Base-by-base conservation (phyloP, 257 asterid species). In the Echium plantagineum region DNA sequence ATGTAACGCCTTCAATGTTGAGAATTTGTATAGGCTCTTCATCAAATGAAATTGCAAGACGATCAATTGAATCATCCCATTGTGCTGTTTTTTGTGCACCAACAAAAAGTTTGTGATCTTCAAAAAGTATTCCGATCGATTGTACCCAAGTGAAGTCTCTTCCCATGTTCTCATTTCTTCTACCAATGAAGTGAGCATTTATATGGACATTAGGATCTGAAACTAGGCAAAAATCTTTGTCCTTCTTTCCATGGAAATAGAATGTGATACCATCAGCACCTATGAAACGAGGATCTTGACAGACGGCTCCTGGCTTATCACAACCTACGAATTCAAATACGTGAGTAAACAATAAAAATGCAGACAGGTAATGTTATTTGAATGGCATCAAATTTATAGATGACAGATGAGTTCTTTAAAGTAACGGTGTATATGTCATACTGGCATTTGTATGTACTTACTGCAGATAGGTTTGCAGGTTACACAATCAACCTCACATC, bases 401-500 rank as follows among this genome's bases (percentile, higher is more conserved):
- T 24, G 26, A 24, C 3, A 24, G 38, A 5, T 31, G 38, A 31
- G 6, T 5, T 31, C 1, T 31, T 31, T 31, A 31, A 31, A 31
- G 38, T 31, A 31, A 31, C 6, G 8, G 38, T 31, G 38, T 31
- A 31, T 31, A 31, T 31, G 5, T 7, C 38, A 31, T 31, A 31
- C 38, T 5, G 3, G 38, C 38, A 31, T 31, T 31, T 31, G 38
- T 6, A 38, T 38, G 48, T 38, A 63, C 85, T 69, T 78, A 81
- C 85, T 69, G 74, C 88, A 81, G 22, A 78, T 80, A 28, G 88
- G 81, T 70, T 76, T 81, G 81, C 88, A 78, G 3, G 77, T 56
- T 46, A 69, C 80, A 49, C 88, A 81, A 52, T 81, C 85, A 24
- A 81, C 68, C 68, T 76, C 63, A 53, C 88, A 81, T 2, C 77